Conservation (phyloP, 306 rosid species). For the Potentilla sterilis region DNA sequence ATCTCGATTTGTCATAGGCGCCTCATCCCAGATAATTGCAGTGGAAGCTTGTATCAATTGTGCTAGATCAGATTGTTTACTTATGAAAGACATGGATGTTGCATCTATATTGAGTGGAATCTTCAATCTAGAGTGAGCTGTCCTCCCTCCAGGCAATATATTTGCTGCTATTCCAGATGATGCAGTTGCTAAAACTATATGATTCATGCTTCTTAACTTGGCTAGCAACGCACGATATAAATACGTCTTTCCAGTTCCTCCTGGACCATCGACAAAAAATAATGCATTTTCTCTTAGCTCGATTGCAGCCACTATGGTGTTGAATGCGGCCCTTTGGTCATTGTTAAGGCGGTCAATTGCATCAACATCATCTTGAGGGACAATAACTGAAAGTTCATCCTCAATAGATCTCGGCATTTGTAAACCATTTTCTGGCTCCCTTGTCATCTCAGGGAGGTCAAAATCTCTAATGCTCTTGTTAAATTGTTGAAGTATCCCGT, state of each 20-base stretch:
- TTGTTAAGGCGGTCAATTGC: neutral
- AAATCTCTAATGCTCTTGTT: neutral
- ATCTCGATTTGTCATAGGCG: neutral
- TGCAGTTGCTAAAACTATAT: neutral
- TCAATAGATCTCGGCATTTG: neutral
- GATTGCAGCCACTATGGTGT: neutral
- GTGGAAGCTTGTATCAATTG: neutral
- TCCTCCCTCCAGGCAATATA: neutral
- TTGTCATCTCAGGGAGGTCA: neutral
- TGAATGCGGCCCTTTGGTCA: neutral
- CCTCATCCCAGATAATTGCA: neutral
- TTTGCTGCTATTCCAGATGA: neutral
- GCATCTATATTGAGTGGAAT: too few relatives aligned
- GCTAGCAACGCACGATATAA: neutral
- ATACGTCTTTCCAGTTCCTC: neutral
- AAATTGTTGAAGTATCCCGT: neutral
- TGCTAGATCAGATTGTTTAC: neutral
- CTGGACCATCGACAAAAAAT: neutral
- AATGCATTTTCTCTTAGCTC: neutral
- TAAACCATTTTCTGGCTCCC: neutral
- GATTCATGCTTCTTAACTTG: neutral
- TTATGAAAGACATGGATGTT: neutral
- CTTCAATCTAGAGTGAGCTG: constrained; percentile 8
- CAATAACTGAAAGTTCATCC: too few relatives aligned
- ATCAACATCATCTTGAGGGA: neutral